Evolutionary conservation across 2,329 filamentous ascomycete species (phyloP), one percentile per base, ranked within the genome.

Genomic region (Aspergillus fumigatus): DNA sequence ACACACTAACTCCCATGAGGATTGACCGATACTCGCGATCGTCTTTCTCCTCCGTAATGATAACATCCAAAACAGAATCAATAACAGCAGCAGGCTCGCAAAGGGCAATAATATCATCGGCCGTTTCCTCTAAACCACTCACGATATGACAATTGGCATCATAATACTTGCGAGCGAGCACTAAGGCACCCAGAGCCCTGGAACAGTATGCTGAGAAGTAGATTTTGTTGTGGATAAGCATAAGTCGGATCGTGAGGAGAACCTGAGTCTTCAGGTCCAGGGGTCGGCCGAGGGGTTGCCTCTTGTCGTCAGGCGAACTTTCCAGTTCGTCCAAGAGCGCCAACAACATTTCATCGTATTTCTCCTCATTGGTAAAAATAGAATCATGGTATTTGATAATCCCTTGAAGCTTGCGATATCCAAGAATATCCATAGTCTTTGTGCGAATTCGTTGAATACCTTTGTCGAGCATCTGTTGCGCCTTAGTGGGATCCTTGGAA

Each of bases 181-280:
- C 66, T 3, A 77, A 60, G 3, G 74, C 70, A 14, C 68, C 65
- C 62, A 76, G 70, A 1, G 68, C 70, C 23, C 65, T 66, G 3
- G 71, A 64, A 50, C 74, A 70, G 56, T 72, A 74, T 4, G 61
- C 62, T 5, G 69, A 60, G 59, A 77, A 74, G 25, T 67, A 66
- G 41, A 68, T 57, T 11, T 67, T 64, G 40, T 73, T 74, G 29
- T 74, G 63, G n/a, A 64, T 55, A 50, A 75, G 66, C 67, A 77
- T 71, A 35, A 73, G 64, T 14, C 74, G 71, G 41, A 78, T 68
- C 6, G 74, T 77, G 23, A 73, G 65, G 26, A 78, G 61, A n/a
- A 76, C 68, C 52, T 77, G 75, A 3, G 73, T 75, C 54, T 77
- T 77, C 49, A 75, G 59, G 48, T 77, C 75, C 41, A 69, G 54